Conservation (phyloP, 257 asterid genomes). For the Cynanchum wilfordii region DNA sequence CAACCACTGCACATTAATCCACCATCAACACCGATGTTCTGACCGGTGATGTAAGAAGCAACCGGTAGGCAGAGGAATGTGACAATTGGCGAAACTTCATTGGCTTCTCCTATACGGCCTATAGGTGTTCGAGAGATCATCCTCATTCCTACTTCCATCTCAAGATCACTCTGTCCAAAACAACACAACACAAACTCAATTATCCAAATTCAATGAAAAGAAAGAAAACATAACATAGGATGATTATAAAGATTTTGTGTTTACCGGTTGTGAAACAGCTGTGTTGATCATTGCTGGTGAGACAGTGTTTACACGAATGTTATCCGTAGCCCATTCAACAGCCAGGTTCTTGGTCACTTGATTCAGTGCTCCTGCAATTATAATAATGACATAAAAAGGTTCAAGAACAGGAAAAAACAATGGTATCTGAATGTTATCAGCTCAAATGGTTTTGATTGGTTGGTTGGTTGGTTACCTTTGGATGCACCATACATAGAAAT, state of each 20-base stretch:
- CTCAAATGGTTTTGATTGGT: not conserved
- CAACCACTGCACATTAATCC: not conserved
- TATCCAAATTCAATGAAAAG: no score
- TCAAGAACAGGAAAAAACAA: no score
- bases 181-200: no score
- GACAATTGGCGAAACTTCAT: not conserved
- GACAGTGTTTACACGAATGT: not conserved
- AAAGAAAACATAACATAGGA: no score
- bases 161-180: no score
- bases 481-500: no score
- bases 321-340: not conserved
- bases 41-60: slow-evolving; percentile 3
- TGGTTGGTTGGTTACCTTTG: no score
- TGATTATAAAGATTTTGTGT: no score
- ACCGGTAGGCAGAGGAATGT: not conserved
- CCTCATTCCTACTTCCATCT: no score
- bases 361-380: slow-evolving; percentile 9
- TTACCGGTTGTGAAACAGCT: slow-evolving; percentile 7
- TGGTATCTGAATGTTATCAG: no score
- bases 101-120: not conserved
- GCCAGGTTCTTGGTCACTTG: not conserved
- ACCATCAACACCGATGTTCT: not conserved
- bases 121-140: not conserved
- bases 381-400: no score
- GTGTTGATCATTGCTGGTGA: not conserved